Evolutionary conservation across 805 yeast species (phyloP).

Genomic region (Cyberlindnera japonica): DNA sequence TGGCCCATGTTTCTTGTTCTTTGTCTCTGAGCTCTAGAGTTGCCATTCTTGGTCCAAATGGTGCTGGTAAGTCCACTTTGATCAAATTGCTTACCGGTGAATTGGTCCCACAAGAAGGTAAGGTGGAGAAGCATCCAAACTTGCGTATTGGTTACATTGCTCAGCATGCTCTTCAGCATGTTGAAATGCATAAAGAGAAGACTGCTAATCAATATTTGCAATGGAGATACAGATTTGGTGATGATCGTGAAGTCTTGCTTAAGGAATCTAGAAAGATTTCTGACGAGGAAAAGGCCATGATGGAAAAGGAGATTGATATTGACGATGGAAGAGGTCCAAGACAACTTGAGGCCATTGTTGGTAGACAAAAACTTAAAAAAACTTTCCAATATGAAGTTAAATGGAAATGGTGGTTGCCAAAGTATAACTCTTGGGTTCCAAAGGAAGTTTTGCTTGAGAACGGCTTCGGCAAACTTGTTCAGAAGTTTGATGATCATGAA

Average conservation of each 20-base stretch:
- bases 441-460: conserved; percentile 75
- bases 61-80: conserved; percentile 97
- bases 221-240: conserved; percentile 98
- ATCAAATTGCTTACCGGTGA: conserved; percentile 93
- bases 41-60: conserved; percentile 95
- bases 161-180: conserved; percentile 97
- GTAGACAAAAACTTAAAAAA: conserved; percentile 95
- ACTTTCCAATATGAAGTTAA: conserved; percentile 95
- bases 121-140: conserved; percentile 96
- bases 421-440: conserved; percentile 90
- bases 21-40: conserved; percentile 93
- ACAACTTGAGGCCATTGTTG: conserved; percentile 89
- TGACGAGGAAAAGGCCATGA: conserved; percentile 70
- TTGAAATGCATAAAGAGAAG: conserved; percentile 94
- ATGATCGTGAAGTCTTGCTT: conserved; percentile 92
- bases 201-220: conserved; percentile 97
- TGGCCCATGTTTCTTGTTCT: conserved; percentile 79
- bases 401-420: conserved; percentile 91
- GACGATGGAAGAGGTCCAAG: conserved; percentile 88
- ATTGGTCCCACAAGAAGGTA: conserved; percentile 78
- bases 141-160: conserved; percentile 98
- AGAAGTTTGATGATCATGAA: conserved; percentile 97
- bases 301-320: conserved; percentile 74
- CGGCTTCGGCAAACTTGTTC: conserved; percentile 88
- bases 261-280: conserved; percentile 90